Base-by-base conservation (phyloP, 345 rosid species). In the Moringa oleifera region DNA sequence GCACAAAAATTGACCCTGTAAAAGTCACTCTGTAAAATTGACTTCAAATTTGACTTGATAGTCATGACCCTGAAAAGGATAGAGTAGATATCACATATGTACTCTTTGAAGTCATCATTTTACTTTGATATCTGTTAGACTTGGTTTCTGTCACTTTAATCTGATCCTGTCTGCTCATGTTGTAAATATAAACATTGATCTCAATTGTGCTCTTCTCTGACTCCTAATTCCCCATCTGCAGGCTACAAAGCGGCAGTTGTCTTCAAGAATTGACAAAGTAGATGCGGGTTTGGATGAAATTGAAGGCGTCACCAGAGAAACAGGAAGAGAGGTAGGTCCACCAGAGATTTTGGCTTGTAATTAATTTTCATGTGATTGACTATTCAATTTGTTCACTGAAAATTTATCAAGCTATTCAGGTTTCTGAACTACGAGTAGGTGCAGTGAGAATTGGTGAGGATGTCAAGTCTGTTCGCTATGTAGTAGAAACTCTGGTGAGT, bases 401-500 rank as follows among this genome's bases (percentile, higher is more conserved):
- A 53, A 53, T 13, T 46, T 67, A 24, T 55, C 12, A 46, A 47
- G 51, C 33, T 46, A 6, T 58, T 19, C 62, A 94, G 99, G 87
- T 83, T 62, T 25, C 73, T 55, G 78, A 77, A 59, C 66, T 94
- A 57, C 80, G 81, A 25, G 80, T 76, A 67, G 63, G 62, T 54
- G 67, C 76, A 51, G 36, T 55, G 62, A 69, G 25, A 51, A 76
- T 85, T 28, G 76, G 80, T 16, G 71, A 58, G 21, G 78, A 81
- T 52, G 83, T 88, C 67, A 79, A 77, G 49, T 63, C 74, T 72
- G 88, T 85, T 57, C 82, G 83, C 47, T 72, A 75, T 72, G 85
- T 75, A 31, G 92, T 94, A 61, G 88, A 90, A 81, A 80, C 73
- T 59, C 77, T 94, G 90, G 97, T 94, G 67, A 72, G 67, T 41